These are phyloP conservation scores for Xanthoconium separans DNA, from an alignment of 1,284 basidiomycete genomes.

Conservation along the genomic window DNA sequence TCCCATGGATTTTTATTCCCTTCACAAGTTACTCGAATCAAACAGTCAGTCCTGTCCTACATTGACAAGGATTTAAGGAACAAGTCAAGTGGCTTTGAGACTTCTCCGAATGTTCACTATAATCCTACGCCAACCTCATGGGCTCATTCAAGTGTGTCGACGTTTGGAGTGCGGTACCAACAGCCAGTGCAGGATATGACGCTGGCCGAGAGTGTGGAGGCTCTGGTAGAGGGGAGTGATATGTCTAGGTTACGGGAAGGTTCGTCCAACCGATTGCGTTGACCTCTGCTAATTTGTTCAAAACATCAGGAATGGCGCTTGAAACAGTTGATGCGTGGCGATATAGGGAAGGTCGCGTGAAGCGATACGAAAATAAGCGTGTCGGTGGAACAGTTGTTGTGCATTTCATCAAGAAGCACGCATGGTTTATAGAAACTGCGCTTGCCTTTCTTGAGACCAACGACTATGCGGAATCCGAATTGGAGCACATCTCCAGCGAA, in stretches of 20 bases:
- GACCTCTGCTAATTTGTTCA: not conserved
- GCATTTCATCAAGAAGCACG: slow-evolving; percentile 95
- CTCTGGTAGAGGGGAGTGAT: slow-evolving; percentile 87
- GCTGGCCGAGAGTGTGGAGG: slow-evolving; percentile 79
- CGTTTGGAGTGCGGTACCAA: slow-evolving; percentile 79
- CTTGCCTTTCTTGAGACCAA: slow-evolving; percentile 81
- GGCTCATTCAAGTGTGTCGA: slow-evolving; percentile 85
- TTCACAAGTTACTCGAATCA: slow-evolving; percentile 77
- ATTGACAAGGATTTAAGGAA: slow-evolving; percentile 41
- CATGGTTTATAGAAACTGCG: slow-evolving; percentile 95
- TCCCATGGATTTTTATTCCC: slow-evolving; percentile 98
- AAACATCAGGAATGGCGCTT: slow-evolving; percentile 47
- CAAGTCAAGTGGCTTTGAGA: slow-evolving; percentile 10
- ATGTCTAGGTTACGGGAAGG: slow-evolving; percentile 72
- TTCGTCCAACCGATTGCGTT: slow-evolving; percentile 21
- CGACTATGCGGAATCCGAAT: slow-evolving; percentile 46
- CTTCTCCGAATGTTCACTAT: slow-evolving; percentile 3
- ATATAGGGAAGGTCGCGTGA: slow-evolving; percentile 65
- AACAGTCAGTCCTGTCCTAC: slow-evolving; percentile 44
- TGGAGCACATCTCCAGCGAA: slow-evolving; percentile 16
- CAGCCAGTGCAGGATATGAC: slow-evolving; percentile 71
- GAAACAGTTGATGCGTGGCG: slow-evolving; percentile 64
- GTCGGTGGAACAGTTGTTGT: slow-evolving; percentile 94
- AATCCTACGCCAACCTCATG: slow-evolving; percentile 52
- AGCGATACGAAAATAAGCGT: slow-evolving; percentile 66